These are phyloP conservation scores for Zea luxurians DNA, from an alignment of 176 grass and related monocot genomes.

Conservation along the genomic window DNA sequence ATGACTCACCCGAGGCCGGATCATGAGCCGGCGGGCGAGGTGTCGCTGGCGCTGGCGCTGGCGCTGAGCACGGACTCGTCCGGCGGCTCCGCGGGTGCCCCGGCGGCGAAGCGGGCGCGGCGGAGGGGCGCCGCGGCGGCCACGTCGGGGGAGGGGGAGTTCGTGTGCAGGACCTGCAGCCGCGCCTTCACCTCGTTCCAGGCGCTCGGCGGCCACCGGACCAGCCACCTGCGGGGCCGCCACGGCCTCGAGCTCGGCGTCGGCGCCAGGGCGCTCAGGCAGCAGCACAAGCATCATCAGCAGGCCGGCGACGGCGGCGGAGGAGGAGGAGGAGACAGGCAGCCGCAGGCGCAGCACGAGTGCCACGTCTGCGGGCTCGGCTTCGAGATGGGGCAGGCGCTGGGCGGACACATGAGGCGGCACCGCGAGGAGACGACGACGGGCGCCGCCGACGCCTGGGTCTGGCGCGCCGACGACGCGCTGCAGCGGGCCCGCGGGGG, in stretches of 20 bases:
- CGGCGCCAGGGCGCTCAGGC: constrained; percentile 6
- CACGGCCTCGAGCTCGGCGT: constrained; percentile 38
- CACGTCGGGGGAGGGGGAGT: constrained; percentile 11
- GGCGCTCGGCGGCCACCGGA: constrained; percentile 61
- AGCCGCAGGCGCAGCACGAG: background rate
- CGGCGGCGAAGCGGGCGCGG: background rate
- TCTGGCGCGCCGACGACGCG: constrained; percentile 22
- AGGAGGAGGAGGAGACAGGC: background rate
- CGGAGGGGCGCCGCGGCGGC: background rate
- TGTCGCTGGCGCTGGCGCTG: constrained; percentile 37
- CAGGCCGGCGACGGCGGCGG: background rate
- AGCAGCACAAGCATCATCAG: constrained; percentile 8
- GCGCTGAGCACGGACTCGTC: constrained; percentile 28
- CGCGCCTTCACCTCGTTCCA: constrained; percentile 62
- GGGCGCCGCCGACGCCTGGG: constrained; percentile 25
- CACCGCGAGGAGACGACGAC: constrained; percentile 37
- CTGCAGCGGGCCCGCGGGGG: no score
- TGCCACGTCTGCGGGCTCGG: constrained; percentile 54
- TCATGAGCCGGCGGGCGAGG: constrained; percentile 7
- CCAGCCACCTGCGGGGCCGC: constrained; percentile 60
- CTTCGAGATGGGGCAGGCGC: constrained; percentile 63
- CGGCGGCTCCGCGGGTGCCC: background rate
- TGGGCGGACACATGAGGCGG: constrained; percentile 60
- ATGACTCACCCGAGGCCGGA: constrained; percentile 4
- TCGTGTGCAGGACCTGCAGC: constrained; percentile 62